Base-by-base conservation (phyloP, 23 red algal species). In the Pyropia yezoensis region DNA sequence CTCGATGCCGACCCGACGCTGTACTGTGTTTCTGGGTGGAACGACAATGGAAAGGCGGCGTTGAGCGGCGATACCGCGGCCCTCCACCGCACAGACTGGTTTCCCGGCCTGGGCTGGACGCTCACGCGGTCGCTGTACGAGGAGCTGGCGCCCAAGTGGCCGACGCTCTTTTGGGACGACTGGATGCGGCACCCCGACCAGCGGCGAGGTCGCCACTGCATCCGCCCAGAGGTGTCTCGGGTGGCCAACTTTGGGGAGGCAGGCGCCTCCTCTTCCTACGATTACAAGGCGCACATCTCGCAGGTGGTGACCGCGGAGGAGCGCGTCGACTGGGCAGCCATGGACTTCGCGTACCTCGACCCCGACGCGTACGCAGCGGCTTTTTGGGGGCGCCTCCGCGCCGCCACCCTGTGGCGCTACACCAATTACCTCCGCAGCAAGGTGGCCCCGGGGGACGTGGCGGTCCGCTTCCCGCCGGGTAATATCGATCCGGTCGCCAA, bases 41-140 rank as follows among this genome's bases (percentile, higher is more conserved):
- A 87, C 50, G 82, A 87, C 54, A 87, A 87, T 49, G 70, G 82
- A 19, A 58, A 54, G 16, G 39, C 54, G 22, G 20, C 23, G 3
- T 27, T 87, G 20, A 7, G 39, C 16, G 20, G 22, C 29, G 75
- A 76, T 54, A 33, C 33, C 15, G 47, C 18, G 1, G 50, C 65
- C 25, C 63, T 87, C 33, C 71, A 87, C 50, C 82, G 82, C 34
- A 87, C 82, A 0, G 82, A 87, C 65, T 87, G 74, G 50, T 87
- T 87, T 52, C 82, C 82, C 1, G 82, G 82, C 26, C 71, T 87
- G 6, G 82, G 82, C 33, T 87, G 82, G 82, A 76, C 75, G 82
- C 50, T 87, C 11, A 76, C 71, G 52, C 61, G 72, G 24, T 17
- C 25, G 12, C 53, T 87, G 70, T 87, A 70, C 69, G 45, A 57